These are phyloP conservation scores for Iris pallida DNA, from an alignment of 116 monocot species.

Conservation along the genomic window DNA sequence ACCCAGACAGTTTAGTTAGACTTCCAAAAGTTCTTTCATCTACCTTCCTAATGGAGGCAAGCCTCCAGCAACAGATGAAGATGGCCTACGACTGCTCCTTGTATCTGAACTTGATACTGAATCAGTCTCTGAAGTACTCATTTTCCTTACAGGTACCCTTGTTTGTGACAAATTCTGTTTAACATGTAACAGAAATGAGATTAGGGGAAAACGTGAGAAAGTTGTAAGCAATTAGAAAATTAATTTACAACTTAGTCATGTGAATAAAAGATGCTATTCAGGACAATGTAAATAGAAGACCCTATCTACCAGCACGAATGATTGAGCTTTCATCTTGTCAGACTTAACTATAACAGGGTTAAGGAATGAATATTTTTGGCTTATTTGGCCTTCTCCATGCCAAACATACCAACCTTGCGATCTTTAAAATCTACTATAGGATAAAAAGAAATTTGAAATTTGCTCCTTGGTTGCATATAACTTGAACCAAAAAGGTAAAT, in stretches of 20 bases:
- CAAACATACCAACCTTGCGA: too few relatives aligned
- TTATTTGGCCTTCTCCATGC: too few relatives aligned
- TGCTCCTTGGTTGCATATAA: too few relatives aligned
- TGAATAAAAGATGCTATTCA: neutral
- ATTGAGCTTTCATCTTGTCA: too few relatives aligned
- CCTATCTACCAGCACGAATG: neutral
- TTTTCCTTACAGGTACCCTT: constrained; percentile 49
- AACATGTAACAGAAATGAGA: neutral
- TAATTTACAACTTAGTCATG: neutral
- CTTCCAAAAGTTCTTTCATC: neutral
- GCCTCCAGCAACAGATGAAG: constrained; percentile 48
- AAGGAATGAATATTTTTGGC: too few relatives aligned
- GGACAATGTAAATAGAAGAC: neutral
- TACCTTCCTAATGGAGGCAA: constrained; percentile 69
- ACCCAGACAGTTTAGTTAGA: neutral
- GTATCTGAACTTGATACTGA: constrained; percentile 29
- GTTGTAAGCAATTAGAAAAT: neutral
- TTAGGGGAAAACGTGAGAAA: neutral
- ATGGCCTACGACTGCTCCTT: constrained; percentile 46
- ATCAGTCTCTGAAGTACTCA: constrained; percentile 29
- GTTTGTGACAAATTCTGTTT: constrained; percentile 54
- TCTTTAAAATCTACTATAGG: too few relatives aligned
- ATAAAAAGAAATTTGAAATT: too few relatives aligned
- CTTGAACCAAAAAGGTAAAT: too few relatives aligned
- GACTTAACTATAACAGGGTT: too few relatives aligned